Percentiles rank a stretch among this genome's conserved stretches.
These are phyloP conservation scores for Colletotrichum lentis DNA, from an alignment of 2,329 filamentous ascomycete genomes.

Conservation along the genomic window DNA sequence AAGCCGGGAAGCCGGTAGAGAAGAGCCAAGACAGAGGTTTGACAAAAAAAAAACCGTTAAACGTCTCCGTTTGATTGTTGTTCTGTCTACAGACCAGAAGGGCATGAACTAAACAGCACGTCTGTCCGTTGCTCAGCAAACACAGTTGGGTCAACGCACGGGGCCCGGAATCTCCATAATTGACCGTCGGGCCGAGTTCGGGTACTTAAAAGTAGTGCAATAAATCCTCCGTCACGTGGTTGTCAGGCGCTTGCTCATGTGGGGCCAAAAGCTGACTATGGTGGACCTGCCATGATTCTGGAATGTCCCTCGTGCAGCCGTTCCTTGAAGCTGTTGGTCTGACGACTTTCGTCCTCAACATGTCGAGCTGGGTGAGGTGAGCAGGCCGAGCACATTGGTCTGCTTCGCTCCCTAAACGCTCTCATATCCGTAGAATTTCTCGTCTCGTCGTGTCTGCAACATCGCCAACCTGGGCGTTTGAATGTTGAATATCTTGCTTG, in stretches of 20 bases:
- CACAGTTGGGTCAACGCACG: not conserved
- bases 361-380: constrained; percentile 7
- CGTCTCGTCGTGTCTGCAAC: not conserved
- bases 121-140: too few relatives aligned
- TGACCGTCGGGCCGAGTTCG: not conserved
- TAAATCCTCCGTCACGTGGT: not conserved
- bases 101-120: not conserved
- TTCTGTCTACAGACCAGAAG: not conserved
- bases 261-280: not conserved
- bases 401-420: not conserved
- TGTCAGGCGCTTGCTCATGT: not conserved
- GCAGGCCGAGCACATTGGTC: not conserved
- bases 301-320: constrained; percentile 23
- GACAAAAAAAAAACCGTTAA: not conserved
- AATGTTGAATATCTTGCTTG: not conserved
- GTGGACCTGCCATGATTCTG: constrained; percentile 13
- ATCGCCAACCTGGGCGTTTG: too few relatives aligned
- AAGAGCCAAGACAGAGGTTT: constrained; percentile 18
- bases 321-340: constrained; percentile 7
- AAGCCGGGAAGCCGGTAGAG: constrained; percentile 13
- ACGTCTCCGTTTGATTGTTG: not conserved
- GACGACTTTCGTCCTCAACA: not conserved
- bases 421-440: not conserved
- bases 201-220: too few relatives aligned
- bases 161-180: not conserved